Evolutionary conservation across 176 grass and related monocot species (phyloP).

Genomic region (Neostapfia colusana): DNA sequence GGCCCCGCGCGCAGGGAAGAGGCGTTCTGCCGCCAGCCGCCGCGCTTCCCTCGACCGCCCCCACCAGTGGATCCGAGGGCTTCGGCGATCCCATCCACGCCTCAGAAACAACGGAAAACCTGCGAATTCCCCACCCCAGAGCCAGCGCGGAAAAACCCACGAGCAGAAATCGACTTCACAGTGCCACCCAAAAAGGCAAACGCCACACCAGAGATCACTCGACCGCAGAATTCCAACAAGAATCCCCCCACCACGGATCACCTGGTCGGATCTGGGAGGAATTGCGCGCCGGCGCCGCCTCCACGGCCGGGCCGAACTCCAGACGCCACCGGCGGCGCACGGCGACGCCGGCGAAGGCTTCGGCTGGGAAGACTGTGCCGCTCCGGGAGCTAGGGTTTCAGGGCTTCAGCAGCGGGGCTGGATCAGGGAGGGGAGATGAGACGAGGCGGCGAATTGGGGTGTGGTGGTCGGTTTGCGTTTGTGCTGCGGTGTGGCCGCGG

Average conservation of each 20-base stretch:
- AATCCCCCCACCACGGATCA: background rate
- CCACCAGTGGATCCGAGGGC: background rate
- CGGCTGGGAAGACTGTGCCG: background rate
- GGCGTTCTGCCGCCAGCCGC: background rate
- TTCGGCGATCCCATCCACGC: background rate
- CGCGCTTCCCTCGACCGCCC: background rate
- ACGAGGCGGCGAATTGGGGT: background rate
- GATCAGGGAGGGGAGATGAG: slow-evolving; percentile 22
- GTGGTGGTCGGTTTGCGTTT: slow-evolving; percentile 32
- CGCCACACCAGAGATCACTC: slow-evolving; percentile 25
- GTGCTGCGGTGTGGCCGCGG: slow-evolving; percentile 28
- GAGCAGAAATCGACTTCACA: slow-evolving; percentile 4
- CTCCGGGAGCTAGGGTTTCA: background rate
- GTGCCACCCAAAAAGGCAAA: background rate
- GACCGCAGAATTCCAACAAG: slow-evolving; percentile 7
- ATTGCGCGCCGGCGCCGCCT: slow-evolving; percentile 17
- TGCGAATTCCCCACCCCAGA: background rate
- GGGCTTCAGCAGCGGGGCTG: background rate
- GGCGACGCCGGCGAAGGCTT: background rate
- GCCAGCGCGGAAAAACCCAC: slow-evolving; percentile 14
- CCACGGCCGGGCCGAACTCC: background rate
- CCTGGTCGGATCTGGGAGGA: slow-evolving; percentile 49
- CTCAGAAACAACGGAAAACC: background rate
- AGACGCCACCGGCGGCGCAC: background rate
- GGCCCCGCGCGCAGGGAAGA: background rate